phyloP scores from a whole-genome alignment of 2,329 filamentous ascomycete species.

The Aspergillus carbonarius region DNA sequence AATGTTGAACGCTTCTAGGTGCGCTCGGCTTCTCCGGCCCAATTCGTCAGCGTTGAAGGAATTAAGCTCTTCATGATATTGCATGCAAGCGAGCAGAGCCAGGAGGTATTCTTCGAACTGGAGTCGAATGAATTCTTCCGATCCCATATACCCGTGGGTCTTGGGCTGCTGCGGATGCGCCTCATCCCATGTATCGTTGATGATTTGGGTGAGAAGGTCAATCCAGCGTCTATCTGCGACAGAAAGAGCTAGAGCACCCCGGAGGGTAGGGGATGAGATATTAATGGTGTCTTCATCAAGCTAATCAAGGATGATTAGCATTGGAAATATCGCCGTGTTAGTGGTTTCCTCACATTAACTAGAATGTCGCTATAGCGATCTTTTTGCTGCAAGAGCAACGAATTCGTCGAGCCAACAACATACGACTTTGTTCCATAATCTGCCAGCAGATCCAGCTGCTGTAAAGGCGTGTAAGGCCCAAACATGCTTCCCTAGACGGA shows the following conservation, averaged over 20 bases:
- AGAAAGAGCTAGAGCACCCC: constrained; percentile 72
- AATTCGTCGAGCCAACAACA: constrained; percentile 95
- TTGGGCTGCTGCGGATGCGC: constrained; percentile 85
- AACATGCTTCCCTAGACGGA: constrained; percentile 80
- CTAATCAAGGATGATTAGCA: constrained; percentile 25
- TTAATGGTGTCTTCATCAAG: constrained; percentile 85
- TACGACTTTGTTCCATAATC: constrained; percentile 96
- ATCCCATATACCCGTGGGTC: constrained; percentile 90
- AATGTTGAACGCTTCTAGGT: constrained; percentile 59
- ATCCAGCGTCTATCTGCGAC: constrained; percentile 93
- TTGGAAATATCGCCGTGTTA: neutral
- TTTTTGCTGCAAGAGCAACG: constrained; percentile 85
- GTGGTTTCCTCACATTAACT: constrained; percentile 62
- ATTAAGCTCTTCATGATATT: constrained; percentile 74
- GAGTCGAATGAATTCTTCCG: constrained; percentile 93
- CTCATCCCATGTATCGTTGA: constrained; percentile 97
- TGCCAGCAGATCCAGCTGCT: constrained; percentile 90
- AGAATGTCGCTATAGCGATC: constrained; percentile 95
- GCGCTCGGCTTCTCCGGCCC: constrained; percentile 39
- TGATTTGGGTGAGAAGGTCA: constrained; percentile 87
- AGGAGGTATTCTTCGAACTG: constrained; percentile 97
- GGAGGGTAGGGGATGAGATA: constrained; percentile 77
- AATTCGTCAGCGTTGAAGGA: constrained; percentile 48
- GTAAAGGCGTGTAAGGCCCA: constrained; percentile 92
- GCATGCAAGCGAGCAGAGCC: constrained; percentile 80